phyloP scores from a whole-genome alignment of 139 green algal species.

The Tetraselmis striata region DNA sequence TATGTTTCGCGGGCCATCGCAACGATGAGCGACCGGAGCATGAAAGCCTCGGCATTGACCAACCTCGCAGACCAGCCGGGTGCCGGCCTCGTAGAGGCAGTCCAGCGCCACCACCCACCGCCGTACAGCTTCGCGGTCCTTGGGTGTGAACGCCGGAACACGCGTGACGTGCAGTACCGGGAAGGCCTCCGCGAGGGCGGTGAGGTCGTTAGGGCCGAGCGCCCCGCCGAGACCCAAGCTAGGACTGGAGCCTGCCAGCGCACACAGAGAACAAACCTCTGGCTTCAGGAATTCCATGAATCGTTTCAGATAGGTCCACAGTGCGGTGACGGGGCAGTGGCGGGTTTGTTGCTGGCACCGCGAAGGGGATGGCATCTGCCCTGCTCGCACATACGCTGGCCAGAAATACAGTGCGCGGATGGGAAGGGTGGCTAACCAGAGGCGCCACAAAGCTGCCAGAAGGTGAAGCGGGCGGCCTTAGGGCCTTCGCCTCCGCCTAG shows the following conservation, averaged over 20 bases:
- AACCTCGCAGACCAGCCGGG: neutral
- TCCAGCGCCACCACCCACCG: neutral
- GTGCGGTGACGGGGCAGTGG: no score
- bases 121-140: neutral
- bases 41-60: neutral
- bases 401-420: no score
- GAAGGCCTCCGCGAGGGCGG: neutral
- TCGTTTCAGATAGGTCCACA: no score
- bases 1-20: no score
- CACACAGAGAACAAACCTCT: no score
- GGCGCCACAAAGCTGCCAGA: neutral
- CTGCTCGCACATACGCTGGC: no score
- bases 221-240: neutral
- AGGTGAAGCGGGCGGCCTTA: slow-evolving; percentile 3
- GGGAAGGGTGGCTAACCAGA: neutral
- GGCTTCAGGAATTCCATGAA: no score
- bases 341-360: no score
- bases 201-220: neutral
- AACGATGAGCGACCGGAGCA: no score
- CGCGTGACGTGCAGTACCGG: neutral
- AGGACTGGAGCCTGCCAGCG: neutral
- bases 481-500: neutral
- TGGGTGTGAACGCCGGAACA: neutral
- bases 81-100: neutral
- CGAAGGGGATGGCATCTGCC: no score